These are phyloP conservation scores for Calonectria honghensis DNA, from an alignment of 2,329 filamentous ascomycete genomes.

Conservation along the genomic window DNA sequence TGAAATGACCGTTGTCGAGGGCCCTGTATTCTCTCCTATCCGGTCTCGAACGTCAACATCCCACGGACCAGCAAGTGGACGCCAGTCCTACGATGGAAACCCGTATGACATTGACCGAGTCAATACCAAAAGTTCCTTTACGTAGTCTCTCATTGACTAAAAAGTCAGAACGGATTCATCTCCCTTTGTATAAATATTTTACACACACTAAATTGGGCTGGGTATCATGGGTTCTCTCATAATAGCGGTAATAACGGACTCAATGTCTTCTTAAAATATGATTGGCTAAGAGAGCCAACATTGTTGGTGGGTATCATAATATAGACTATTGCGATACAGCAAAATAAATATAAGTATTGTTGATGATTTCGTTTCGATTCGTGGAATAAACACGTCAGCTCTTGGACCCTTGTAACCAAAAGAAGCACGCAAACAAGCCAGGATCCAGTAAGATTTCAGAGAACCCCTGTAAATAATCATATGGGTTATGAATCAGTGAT, in stretches of 20 bases:
- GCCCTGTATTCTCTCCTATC: neutral
- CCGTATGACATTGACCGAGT: slow-evolving; percentile 19
- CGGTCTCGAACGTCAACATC: neutral
- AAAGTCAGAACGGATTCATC: neutral
- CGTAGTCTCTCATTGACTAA: neutral
- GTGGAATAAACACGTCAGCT: neutral
- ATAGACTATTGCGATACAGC: neutral
- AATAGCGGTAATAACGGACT: neutral
- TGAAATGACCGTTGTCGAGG: neutral
- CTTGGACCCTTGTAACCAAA: neutral
- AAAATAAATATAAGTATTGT: neutral
- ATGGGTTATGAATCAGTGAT: neutral
- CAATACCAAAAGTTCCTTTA: slow-evolving; percentile 13
- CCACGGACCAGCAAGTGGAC: neutral
- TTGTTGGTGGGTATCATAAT: neutral
- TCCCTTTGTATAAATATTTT: neutral
- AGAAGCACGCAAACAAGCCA: neutral
- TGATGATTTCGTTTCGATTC: neutral
- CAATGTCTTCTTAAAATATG: neutral
- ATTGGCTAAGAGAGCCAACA: neutral
- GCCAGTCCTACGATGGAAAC: slow-evolving; percentile 14
- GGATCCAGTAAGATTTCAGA: neutral
- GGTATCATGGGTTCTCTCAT: neutral
- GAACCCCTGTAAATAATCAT: neutral
- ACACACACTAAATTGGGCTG: neutral